Evolutionary conservation across 75 land plant genomes (phyloP), one percentile per base, ranked within the genome.

Genomic region (Isoetes taiwanensis): DNA sequence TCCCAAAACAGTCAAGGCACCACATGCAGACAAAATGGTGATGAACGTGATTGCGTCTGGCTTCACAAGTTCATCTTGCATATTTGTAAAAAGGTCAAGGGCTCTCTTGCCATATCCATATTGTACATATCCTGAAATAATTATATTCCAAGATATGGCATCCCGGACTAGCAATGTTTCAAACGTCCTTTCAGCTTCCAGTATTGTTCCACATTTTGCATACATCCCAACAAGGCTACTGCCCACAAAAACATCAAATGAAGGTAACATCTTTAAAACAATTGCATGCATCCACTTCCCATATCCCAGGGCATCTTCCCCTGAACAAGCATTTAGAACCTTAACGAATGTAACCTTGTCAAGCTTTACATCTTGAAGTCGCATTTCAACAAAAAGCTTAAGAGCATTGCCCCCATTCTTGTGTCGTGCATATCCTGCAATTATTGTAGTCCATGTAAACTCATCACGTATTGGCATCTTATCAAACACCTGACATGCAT

Each of bases 201-300:
- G 59, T 21, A 61, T 2, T 19, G 14, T 30, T 2, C 32, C 63
- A 56, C 63, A 61, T 28, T 55, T 58, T 19, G 32, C 20, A 60
- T 61, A 61, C 63, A 61, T 61, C 14, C 54, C 63, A 16, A 61
- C 16, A 30, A 61, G 28, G 9, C 59, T 58, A 28, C 58, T 61
- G 29, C 32, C 58, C 58, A 61, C 63, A 53, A 61, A 52, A 6
- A 53, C 58, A 29, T 61, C 58, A 30, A 2, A 30, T 26, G 48
- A 17, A 21, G 4, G 20, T 2, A 31, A 28, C 16, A 17, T 28
- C 25, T 26, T 28, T 1, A 52, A 28, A 23, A 29, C 30, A 46
- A 52, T 30, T 25, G 34, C 63, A 53, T 61, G 63, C 19, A 61
- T 57, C 64, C 14, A 9, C 30, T 54, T 54, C 6, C 57, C 57